These are phyloP conservation scores for Acanthamoeba sp. DNA, from an alignment of 208 protist genomes.

Conservation along the genomic window DNA sequence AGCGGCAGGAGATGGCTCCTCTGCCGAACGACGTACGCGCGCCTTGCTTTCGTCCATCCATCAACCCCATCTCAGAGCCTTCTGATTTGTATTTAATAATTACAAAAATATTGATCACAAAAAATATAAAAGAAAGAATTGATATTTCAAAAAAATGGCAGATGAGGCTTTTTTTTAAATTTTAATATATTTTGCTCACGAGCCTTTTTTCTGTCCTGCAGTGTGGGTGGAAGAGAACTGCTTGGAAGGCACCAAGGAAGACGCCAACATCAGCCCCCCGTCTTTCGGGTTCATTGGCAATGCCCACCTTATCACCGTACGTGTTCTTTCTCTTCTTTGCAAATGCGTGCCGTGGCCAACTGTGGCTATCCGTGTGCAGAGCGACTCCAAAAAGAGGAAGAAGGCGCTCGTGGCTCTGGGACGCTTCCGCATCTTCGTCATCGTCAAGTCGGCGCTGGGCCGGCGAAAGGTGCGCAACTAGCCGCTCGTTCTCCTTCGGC, in stretches of 20 bases:
- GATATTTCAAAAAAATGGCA: too few species aligned
- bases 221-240: constrained; percentile 38
- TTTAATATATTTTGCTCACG: too few species aligned
- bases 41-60: neutral
- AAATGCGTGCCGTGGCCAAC: too few species aligned
- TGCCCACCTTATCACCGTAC: constrained; percentile 1
- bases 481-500: neutral
- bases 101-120: neutral
- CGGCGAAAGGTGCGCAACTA: neutral
- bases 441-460: neutral
- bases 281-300: neutral
- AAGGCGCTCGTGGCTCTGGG: constrained; percentile 31
- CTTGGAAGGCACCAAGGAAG: constrained; percentile 1
- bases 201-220: neutral
- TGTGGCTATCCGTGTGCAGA: neutral
- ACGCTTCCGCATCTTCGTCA: constrained; percentile 27
- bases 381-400: neutral
- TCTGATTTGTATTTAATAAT: neutral
- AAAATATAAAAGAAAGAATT: too few species aligned
- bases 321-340: neutral
- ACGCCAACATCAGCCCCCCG: neutral
- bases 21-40: too few species aligned
- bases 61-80: too few species aligned
- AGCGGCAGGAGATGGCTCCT: too few species aligned
- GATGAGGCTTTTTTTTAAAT: too few species aligned